Base-by-base conservation (phyloP, 1,139 yeast species). In the Lodderomyces pseudojiufengensis region DNA sequence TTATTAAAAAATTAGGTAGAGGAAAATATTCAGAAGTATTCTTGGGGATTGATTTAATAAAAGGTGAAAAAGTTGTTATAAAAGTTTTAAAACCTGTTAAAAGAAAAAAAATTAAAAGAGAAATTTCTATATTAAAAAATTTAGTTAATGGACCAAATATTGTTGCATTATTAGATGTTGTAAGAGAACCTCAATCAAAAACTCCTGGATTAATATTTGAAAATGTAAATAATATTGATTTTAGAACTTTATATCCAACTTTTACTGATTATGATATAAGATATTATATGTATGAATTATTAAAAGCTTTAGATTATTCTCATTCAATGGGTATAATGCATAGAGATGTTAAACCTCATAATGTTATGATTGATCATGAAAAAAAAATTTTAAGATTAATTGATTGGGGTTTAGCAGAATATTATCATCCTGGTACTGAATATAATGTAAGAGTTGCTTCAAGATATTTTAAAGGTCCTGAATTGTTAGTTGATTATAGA, bases 301-400 rank as follows among this genome's bases (percentile, higher is more conserved):
- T 94, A 50, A 81, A 77, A 51, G 98, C 98, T 0, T 72, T 94
- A 44, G 97, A 94, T 61, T 94, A 77, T 59, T 84, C 94, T 32
- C 99, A 94, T 62, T 86, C 96, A 5, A 87, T 86, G 87, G 99
- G 98, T 28, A 90, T 94, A 45, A 94, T 94, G 86, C 99, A 94
- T 62, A 73, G 99, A 57, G 99, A 94, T 61, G 98, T 94, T 44
- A 94, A 94, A 61, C 98, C 98, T 21, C 97, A 94, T 57, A 94
- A 94, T 55, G 94, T 94, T 32, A 92, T 94, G 97, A 94, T 94
- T 54, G 98, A 94, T 59, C 97, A 92, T 48, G 78, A 78, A 37
- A 71, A 72, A 47, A 76, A 77, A 50, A 68, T 66, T 42, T 67
- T 94, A 48, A 76, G 97, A 46, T 74, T 94, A 46, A 94, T 94